Base-by-base conservation (phyloP, 306 rosid genomes). In the Alnus rubra region DNA sequence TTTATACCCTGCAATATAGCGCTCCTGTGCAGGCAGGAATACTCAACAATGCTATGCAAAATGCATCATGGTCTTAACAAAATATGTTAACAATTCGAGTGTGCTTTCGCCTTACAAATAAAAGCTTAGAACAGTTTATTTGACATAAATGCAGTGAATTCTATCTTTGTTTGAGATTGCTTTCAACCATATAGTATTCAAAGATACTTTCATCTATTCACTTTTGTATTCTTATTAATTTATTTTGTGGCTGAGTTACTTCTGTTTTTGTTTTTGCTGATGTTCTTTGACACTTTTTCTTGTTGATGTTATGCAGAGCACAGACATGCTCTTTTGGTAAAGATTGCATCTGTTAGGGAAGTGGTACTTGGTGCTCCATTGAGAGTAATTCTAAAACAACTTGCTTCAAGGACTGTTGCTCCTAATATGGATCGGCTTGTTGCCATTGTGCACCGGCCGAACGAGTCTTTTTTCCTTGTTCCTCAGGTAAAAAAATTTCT, bases 301-400 rank as follows among this genome's bases (percentile, higher is more conserved):
- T 73, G 59, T 81, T 76, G 79, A 81, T 81, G 76, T 77, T 83
- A 69, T 79, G 83, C 94, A 95, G 99, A 95, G 58, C 86, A 88
- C 82, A 90, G 75, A 80, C 89, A 95, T 5, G 62, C 90, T 62
- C 75, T 91, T 81, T 87, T 92, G 91, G 87, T 92, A 31, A 95
- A 95, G 87, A 79, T 93, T 84, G 97, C 98, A 72, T 95, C 98
- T 55, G 80, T 93, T 47, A 91, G 98, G 86, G 96, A 91, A 84
- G 97, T 91, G 55, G 98, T 95, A 80, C 96, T 95, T 59, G 98
- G 98, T 58, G 98, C 98, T 79, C 98, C 98, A 49, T 77, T 95
- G 79, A 85, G 96, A 90, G 84, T 87, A 73, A 78, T 91, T 85
- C 86, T 95, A 67, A 84, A 91, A 80, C 88, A 87, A 64, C 97